These are phyloP conservation scores for Trypanosoma grayi DNA, from an alignment of 208 protist genomes.

Conservation along the genomic window DNA sequence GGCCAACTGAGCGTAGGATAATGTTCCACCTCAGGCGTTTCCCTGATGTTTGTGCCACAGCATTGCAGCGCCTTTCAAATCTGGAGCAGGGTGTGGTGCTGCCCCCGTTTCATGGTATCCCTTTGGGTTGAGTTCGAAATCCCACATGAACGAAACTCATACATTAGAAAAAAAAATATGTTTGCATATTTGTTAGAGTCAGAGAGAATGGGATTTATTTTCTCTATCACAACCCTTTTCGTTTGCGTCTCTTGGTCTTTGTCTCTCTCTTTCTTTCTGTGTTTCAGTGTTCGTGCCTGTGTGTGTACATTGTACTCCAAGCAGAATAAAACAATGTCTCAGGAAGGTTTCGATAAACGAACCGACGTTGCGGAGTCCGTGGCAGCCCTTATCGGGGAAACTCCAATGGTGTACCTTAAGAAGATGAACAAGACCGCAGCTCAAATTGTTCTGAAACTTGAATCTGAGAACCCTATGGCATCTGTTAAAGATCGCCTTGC, in stretches of 20 bases:
- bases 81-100: slow-evolving; percentile 34
- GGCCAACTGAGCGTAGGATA: slow-evolving; percentile 57
- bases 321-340: slow-evolving; percentile 4
- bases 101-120: slow-evolving; percentile 27
- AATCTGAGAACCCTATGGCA: slow-evolving; percentile 82
- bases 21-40: slow-evolving; percentile 39
- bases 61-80: slow-evolving; percentile 31
- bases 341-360: slow-evolving; percentile 38
- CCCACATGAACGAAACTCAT: neutral
- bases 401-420: slow-evolving; percentile 88
- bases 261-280: neutral
- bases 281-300: slow-evolving; percentile 8
- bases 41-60: slow-evolving; percentile 35
- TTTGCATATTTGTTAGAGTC: too few relatives aligned
- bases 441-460: slow-evolving; percentile 83
- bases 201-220: too few relatives aligned
- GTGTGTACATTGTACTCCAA: neutral
- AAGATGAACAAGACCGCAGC: slow-evolving; percentile 73
- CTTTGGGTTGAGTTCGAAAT: neutral
- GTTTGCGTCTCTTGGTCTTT: neutral
- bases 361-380: slow-evolving; percentile 68
- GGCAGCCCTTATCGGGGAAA: slow-evolving; percentile 84
- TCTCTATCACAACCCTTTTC: too few relatives aligned
- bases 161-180: neutral
- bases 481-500: slow-evolving; percentile 89